Base-by-base conservation (phyloP, 2,329 filamentous ascomycete species). In the Curvularia lunata region DNA sequence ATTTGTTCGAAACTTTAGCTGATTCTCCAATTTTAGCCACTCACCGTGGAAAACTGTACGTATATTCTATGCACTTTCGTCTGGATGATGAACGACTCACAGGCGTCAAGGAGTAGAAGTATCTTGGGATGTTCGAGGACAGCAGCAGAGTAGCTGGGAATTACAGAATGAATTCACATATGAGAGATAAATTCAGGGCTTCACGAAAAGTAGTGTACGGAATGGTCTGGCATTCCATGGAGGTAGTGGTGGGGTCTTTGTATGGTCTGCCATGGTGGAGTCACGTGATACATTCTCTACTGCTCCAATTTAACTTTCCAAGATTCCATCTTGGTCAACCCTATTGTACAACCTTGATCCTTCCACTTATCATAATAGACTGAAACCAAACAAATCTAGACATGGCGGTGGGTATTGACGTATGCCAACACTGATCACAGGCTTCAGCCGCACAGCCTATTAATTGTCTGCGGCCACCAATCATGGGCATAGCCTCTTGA, bases 81-180 rank as follows among this genome's bases (percentile, higher is more conserved):
- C 3, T 41, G 8, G 10, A 72, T 28, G 8, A 16, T n/a, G 71
- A 72, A n/a, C n/a, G 0, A 25, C 9, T 71, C 66, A 10, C 67
- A 54, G 4, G 28, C 48, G 0, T 21, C 19, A 37, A 69, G 70
- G 7, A 41, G 41, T 3, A 42, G 21, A n/a, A 63, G 61, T 0
- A 49, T 37, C 38, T 62, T 64, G 54, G 71, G 62, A 21, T 67
- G 64, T 32, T 72, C 67, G 10, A 65, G 4, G 25, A 27, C 25
- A 27, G 25, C 65, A 9, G 42, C 47, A 32, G 71, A 66, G 34
- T 67, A 72, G 9, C 52, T 43, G 1, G 32, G 23, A 4, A 61
- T 62, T 0, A 62, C 40, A 4, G 46, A 37, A 8, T 56, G 21
- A 18, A 58, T 30, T 4, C 28, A 4, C 21, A 19, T 1, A 18